Conservation (phyloP, 352 stramenopile genomes). For the Globisporangium canariense region DNA sequence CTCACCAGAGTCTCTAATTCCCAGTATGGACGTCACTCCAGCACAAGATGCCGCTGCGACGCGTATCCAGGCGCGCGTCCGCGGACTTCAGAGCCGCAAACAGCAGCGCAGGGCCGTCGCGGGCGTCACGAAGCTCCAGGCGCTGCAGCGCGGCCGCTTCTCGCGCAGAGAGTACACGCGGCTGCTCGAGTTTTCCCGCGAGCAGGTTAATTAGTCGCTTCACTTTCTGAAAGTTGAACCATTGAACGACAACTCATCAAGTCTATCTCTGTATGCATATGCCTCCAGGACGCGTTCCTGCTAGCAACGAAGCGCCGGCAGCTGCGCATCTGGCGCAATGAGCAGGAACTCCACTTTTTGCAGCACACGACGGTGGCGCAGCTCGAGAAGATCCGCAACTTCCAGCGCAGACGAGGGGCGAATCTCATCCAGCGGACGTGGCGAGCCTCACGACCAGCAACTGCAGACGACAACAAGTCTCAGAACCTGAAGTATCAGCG, state of each 20-base stretch:
- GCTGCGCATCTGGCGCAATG: conserved; percentile 52
- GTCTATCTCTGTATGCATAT: not conserved
- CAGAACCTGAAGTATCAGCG: conserved; percentile 5
- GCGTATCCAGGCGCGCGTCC: conserved; percentile 54
- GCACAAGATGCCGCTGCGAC: conserved; percentile 33
- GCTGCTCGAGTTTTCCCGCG: conserved; percentile 45
- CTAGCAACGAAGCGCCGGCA: conserved; percentile 40
- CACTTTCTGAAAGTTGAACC: too few species aligned
- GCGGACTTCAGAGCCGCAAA: conserved; percentile 31
- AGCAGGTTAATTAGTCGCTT: conserved; percentile 28
- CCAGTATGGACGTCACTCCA: too few species aligned
- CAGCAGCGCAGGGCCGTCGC: conserved; percentile 31
- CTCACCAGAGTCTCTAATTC: not conserved
- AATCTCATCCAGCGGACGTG: conserved; percentile 46
- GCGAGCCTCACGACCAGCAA: conserved; percentile 14
- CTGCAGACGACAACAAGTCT: not conserved
- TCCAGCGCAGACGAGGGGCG: conserved; percentile 41
- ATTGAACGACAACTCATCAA: too few species aligned
- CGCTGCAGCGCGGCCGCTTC: conserved; percentile 52
- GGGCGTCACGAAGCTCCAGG: conserved; percentile 53
- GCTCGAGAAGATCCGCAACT: conserved; percentile 37
- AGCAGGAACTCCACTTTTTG: conserved; percentile 69
- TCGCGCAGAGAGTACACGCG: conserved; percentile 47
- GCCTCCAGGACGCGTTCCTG: conserved; percentile 37
- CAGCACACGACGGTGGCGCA: conserved; percentile 47